Evolutionary conservation across 768 basidiomycete genomes (phyloP), one percentile per base, ranked within the genome.

Genomic region (Tephrocybe rancida): DNA sequence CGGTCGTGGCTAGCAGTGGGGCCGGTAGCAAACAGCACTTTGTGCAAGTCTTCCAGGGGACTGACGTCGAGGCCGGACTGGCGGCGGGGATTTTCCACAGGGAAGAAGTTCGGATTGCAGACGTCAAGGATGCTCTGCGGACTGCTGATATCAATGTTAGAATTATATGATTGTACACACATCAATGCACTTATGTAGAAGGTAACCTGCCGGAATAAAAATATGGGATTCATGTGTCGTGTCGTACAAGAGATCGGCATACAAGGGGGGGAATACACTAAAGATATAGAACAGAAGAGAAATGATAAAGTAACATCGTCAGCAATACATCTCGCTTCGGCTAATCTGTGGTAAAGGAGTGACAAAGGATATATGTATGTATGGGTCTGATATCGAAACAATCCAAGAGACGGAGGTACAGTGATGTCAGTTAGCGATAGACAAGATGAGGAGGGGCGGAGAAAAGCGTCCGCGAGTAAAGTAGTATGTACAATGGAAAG

Each of bases 61-160:
- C 94, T 3, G 79, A 74, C 3, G 94, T 87, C 1, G 95, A 96
- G 70, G 93, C 97, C 41, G 97, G 90, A 1, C 71, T 99, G 52
- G 97, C 97, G 9, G 97, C 97, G 10, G 97, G 97, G 1, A 97
- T 98, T 60, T 99, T 99, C 71, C 97, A 99, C 69, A 76, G 97
- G 27, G 82, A 79, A 42, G 90, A 98, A 68, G 96, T 99, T 3
- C 77, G 71, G 37, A 95, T 99, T 56, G 71, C 72, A 42, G 86
- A 90, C 44, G 90, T 98, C 51, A 99, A 98, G 72, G 70, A 71
- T 38, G 70, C 75, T 1, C 63, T 92, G 57, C 63, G 62, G 30
- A 61, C 57, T 4, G 76, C 76, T 11, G 71, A 72, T 0, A 78
- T 90, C 47, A 82, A 81, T 50, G 80, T 81, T 53, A 68, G 75